These are phyloP conservation scores for Eleusine coracana DNA, from an alignment of 176 grass and related monocot species.

Conservation along the genomic window DNA sequence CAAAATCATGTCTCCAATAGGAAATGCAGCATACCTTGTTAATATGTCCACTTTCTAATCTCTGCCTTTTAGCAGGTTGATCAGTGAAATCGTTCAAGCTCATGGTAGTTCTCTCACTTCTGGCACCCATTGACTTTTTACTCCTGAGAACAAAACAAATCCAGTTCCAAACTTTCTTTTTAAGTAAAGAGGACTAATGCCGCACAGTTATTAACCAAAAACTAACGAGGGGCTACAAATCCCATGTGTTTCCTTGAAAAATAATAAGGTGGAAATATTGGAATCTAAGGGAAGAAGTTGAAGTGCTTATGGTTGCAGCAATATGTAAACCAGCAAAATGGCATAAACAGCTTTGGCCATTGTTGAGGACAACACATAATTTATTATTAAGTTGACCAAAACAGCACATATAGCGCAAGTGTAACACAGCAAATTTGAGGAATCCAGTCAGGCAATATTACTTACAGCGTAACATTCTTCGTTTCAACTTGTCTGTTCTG, in stretches of 20 bases:
- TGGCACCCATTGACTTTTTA: conserved; percentile 48
- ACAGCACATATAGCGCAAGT: background rate
- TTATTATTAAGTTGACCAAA: background rate
- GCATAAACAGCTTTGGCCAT: background rate
- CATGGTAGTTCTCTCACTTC: conserved; percentile 54
- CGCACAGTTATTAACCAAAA: background rate
- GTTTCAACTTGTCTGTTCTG: conserved; percentile 49
- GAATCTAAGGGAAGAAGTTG: background rate
- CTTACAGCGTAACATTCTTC: conserved; percentile 50
- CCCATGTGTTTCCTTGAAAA: background rate
- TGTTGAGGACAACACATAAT: background rate
- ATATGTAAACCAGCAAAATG: background rate
- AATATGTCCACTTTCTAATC: conserved; percentile 82
- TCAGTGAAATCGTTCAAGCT: conserved; percentile 60
- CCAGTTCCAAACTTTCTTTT: background rate
- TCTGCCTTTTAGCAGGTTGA: conserved; percentile 91
- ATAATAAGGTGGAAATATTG: background rate
- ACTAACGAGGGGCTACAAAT: background rate
- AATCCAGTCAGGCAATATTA: background rate
- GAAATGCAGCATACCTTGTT: conserved; percentile 59
- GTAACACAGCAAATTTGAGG: background rate
- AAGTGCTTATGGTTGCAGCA: background rate
- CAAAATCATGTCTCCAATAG: background rate
- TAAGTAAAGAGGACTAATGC: background rate
- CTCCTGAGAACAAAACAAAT: conserved; percentile 52